Percentiles rank a stretch among this genome's conserved stretches.
These are phyloP conservation scores for Aspergillus eucalypticola DNA, from an alignment of 2,329 filamentous ascomycete species.

Conservation along the genomic window DNA sequence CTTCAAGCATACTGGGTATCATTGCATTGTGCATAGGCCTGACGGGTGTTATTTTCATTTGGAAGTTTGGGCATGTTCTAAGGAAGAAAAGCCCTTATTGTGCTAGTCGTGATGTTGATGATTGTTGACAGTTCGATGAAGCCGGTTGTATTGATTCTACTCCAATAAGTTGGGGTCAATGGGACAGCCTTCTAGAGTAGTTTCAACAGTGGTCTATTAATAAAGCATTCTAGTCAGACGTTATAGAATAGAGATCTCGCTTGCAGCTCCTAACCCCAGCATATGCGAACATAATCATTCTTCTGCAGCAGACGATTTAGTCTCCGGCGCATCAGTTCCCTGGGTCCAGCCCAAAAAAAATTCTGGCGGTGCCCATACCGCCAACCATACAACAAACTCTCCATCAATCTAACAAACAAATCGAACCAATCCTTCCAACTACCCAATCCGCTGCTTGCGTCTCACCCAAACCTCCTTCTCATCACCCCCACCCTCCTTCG, in stretches of 20 bases:
- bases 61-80: too few species aligned
- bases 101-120: too few species aligned
- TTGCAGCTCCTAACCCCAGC: neutral
- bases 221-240: neutral
- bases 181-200: conserved; percentile 32
- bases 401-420: neutral
- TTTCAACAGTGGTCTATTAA: conserved; percentile 20
- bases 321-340: neutral
- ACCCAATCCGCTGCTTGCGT: conserved; percentile 37
- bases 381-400: neutral
- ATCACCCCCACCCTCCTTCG: neutral
- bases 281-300: too few species aligned
- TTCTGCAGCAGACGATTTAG: too few species aligned
- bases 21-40: too few species aligned
- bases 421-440: neutral
- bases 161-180: conserved; percentile 31
- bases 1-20: too few species aligned
- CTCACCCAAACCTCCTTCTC: conserved; percentile 40
- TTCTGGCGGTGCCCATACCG: too few species aligned
- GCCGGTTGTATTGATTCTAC: conserved; percentile 17
- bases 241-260: neutral
- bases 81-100: too few species aligned
- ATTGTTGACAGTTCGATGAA: too few species aligned
- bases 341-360: neutral
- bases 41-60: too few species aligned